Base-by-base conservation (phyloP, 768 basidiomycete genomes). In the Tylopilus rubrobrunneus region DNA sequence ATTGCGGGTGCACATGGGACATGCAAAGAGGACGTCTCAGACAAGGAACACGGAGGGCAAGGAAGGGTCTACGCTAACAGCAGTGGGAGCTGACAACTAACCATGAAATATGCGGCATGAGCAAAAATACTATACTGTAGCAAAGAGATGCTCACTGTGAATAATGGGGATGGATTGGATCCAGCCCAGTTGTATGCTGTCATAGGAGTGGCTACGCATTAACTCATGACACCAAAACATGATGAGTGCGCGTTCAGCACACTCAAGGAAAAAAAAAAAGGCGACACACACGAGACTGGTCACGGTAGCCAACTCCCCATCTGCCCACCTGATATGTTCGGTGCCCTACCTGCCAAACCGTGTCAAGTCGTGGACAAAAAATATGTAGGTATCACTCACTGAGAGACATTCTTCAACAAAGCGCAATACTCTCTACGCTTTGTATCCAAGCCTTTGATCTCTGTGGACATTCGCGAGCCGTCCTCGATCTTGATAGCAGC, bases 401-500 rank as follows among this genome's bases (percentile, higher is more conserved):
- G 87, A 1, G 95, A 98, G n/a, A n/a, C n/a, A n/a, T n/a, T n/a
- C n/a, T n/a, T n/a, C n/a, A n/a, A n/a, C n/a, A n/a, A n/a, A n/a
- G 80, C 80, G 57, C 89, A 95, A 69, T 92, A 99, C 68, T 99
- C 97, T 77, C 97, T 78, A 43, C 97, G 85, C 71, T 98, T 98
- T 97, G 98, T 98, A 72, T 99, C 97, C 23, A 99, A 75, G 71
- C 97, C 97, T 65, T 99, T 99, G 69, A 99, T 77, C 65, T 99
- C 97, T 1, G 83, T 89, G 14, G 82, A 83, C 0, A 89, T 87
- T 52, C 81, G 79, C 0, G 80, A 79, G 27, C 85, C 85, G 58
- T 93, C 91, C 62, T 94, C 92, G 41, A 98, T 84, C 73, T 97
- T 98, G 68, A 98, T 77, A 0, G 97, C 97, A 0, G 97, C 97